phyloP scores from a whole-genome alignment of 1,284 basidiomycete genomes.

The Rugosomyces carneus region DNA sequence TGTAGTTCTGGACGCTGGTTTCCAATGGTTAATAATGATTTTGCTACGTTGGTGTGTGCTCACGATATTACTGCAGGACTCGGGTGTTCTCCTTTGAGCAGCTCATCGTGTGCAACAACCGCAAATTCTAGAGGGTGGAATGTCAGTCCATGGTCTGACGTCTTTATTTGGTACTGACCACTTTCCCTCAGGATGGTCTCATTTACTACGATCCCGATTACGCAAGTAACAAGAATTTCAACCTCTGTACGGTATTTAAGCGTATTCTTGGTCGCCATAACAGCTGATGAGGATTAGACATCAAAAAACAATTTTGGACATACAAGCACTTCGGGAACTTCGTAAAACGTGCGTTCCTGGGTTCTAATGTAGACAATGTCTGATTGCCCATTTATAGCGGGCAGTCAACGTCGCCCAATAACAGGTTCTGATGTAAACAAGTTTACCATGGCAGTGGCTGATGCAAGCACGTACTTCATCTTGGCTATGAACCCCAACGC shows the following conservation, averaged over 20 bases:
- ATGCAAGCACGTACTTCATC: slow-evolving; percentile 24
- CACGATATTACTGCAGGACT: slow-evolving; percentile 19
- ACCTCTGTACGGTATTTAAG: slow-evolving; percentile 24
- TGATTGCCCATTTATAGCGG: slow-evolving; percentile 20
- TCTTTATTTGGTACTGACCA: background rate
- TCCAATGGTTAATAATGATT: slow-evolving; percentile 23
- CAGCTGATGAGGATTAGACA: slow-evolving; percentile 19
- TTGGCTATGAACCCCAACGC: slow-evolving; percentile 32
- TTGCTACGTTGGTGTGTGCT: background rate
- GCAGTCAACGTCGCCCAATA: slow-evolving; percentile 28
- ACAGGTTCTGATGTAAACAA: slow-evolving; percentile 26
- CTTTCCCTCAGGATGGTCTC: slow-evolving; percentile 27
- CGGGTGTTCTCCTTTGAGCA: slow-evolving; percentile 27
- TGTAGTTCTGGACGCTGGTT: slow-evolving; percentile 34
- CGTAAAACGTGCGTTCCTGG: slow-evolving; percentile 27
- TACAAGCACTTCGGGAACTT: slow-evolving; percentile 37
- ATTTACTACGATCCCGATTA: slow-evolving; percentile 33
- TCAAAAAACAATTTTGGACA: slow-evolving; percentile 34
- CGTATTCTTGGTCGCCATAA: background rate
- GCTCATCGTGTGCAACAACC: slow-evolving; percentile 24
- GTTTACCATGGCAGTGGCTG: slow-evolving; percentile 29
- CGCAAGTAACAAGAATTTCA: slow-evolving; percentile 30
- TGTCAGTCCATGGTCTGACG: slow-evolving; percentile 17
- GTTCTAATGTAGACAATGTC: background rate
- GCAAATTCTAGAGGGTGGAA: slow-evolving; percentile 32